These are phyloP conservation scores for Tubosaeta sp. DNA, from an alignment of 768 basidiomycete species.

Conservation along the genomic window DNA sequence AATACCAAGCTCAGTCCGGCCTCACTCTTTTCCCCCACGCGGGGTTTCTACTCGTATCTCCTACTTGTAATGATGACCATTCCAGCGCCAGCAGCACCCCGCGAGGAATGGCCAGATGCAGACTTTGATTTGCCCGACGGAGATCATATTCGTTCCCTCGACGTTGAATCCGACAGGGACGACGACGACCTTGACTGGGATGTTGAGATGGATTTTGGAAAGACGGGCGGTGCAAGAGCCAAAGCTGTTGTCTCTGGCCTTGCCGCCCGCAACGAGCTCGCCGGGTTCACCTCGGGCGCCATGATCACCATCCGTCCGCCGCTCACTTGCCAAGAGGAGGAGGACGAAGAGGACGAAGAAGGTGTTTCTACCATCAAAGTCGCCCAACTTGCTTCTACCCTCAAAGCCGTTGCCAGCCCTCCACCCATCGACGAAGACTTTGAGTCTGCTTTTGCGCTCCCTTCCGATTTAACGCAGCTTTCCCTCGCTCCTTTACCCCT, in stretches of 20 bases:
- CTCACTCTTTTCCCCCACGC: constrained; percentile 9
- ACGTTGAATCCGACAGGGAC: constrained; percentile 58
- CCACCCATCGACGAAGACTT: constrained; percentile 64
- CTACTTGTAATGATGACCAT: constrained; percentile 50
- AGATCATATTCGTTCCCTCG: constrained; percentile 56
- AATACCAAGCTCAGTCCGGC: neutral
- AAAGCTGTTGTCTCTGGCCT: constrained; percentile 37
- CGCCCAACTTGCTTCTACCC: constrained; percentile 40
- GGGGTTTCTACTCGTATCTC: constrained; percentile 20
- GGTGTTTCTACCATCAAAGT: constrained; percentile 84
- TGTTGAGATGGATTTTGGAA: constrained; percentile 64
- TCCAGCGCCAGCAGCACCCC: constrained; percentile 52
- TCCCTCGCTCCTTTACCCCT: constrained; percentile 78
- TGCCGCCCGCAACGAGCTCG: constrained; percentile 40
- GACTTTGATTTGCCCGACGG: constrained; percentile 85
- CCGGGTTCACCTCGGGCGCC: constrained; percentile 20
- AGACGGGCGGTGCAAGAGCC: constrained; percentile 50
- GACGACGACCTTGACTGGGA: constrained; percentile 80
- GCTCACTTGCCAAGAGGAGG: constrained; percentile 41
- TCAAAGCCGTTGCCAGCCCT: constrained; percentile 32
- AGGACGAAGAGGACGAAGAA: constrained; percentile 71
- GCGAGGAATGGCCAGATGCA: constrained; percentile 84
- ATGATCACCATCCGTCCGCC: constrained; percentile 63
- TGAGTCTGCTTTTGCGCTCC: constrained; percentile 78
- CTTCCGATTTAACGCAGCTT: constrained; percentile 74